Evolutionary conservation across 306 rosid genomes (phyloP), one percentile per base, ranked within the genome.

Genomic region (Astragalus membranaceus): DNA sequence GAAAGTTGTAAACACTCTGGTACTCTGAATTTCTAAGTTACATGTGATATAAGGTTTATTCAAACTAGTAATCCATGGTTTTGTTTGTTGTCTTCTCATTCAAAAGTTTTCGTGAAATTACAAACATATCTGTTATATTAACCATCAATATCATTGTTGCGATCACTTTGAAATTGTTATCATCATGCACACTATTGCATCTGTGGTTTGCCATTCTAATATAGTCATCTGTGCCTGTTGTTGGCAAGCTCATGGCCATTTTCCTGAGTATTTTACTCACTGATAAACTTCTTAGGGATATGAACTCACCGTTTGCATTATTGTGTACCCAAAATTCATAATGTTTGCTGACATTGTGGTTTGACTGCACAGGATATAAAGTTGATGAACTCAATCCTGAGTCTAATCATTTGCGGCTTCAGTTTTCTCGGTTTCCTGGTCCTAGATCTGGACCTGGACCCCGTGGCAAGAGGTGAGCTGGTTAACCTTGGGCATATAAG

Each of bases 351-450:
- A 91, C 80, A 10, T 23, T 70, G 17, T 77, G 29, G 37, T 78
- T 73, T 67, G 52, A 62, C 59, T 75, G 32, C 23, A 7, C 96
- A 92, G 96, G 93, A 55, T 88, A 88, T 66, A 75, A 75, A 76
- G 86, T 88, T 69, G 97, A 91, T 66, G 95, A 91, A 83, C 84
- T 72, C 10, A 77, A 64, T 70, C 87, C 89, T 0, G 94, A 88
- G 20, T 92, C 91, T 10, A 92, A 50, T 70, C 80, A 82, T 75
- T 74, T 92, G 85, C 77, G 89, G 81, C 88, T 92, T 62, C 97
- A 88, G 77, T 88, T 92, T 83, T 87, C 97, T 11, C 84, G 97
- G 67, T 85, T 64, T 78, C 94, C 96, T 2, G 96, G 97, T 62
- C 91, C 93, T 2, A 85, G 96, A 75, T 60, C 85, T 56, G 91